These are phyloP conservation scores for Fraxinus pennsylvanica DNA, from an alignment of 257 asterid species.

Conservation along the genomic window DNA sequence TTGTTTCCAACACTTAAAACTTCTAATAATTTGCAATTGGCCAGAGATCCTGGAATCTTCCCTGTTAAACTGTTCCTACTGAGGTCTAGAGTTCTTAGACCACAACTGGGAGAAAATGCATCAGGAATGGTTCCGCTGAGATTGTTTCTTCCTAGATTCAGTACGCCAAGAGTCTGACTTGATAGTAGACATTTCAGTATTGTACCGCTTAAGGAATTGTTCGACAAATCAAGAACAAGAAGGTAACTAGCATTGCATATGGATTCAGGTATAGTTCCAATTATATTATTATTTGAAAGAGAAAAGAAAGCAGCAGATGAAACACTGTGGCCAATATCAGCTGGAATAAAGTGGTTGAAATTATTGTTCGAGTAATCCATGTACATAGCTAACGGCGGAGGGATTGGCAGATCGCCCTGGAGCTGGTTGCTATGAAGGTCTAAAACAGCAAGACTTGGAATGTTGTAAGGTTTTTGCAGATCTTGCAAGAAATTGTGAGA, in stretches of 20 bases:
- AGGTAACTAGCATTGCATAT: constrained; percentile 38
- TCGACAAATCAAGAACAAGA: constrained; percentile 51
- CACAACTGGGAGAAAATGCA: constrained; percentile 28
- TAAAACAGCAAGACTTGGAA: constrained; percentile 2
- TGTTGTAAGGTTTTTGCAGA: no score
- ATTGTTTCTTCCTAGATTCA: constrained; percentile 42
- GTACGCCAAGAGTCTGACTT: constrained; percentile 27
- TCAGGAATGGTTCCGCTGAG: constrained; percentile 38
- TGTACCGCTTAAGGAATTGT: constrained; percentile 36
- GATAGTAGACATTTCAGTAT: constrained; percentile 42
- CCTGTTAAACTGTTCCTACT: constrained; percentile 44
- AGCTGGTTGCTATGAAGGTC: not conserved
- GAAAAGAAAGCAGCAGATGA: constrained; percentile 29
- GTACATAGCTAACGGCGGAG: constrained; percentile 30
- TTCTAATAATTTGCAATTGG: constrained; percentile 41
- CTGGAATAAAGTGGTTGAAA: constrained; percentile 36
- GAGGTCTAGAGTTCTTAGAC: constrained; percentile 43
- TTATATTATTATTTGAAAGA: constrained; percentile 37
- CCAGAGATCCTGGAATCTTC: constrained; percentile 39
- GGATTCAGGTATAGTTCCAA: constrained; percentile 42
- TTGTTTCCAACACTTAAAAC: constrained; percentile 47
- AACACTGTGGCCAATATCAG: constrained; percentile 11
- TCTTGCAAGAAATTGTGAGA: no score
- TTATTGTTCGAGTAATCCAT: constrained; percentile 48
- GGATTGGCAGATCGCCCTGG: constrained; percentile 37